Percentiles rank a stretch among this genome's conserved stretches.
Conservation (phyloP, 768 basidiomycete species). For the Suillus variegatus region DNA sequence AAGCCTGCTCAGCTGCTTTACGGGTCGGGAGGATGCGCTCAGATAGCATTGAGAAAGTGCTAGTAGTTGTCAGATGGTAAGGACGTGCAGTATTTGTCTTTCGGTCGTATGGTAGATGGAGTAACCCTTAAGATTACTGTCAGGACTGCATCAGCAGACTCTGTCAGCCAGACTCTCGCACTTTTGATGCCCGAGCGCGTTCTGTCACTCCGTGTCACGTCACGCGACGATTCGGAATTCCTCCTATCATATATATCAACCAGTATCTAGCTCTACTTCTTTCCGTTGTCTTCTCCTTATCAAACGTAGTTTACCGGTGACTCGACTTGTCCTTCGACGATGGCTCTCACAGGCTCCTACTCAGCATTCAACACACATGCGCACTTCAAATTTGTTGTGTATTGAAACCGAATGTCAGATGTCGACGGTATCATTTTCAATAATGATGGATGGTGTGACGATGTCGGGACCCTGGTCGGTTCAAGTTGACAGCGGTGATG, state of each 20-base stretch:
- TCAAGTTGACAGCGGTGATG: not conserved
- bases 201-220: conserved; percentile 3
- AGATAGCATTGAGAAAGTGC: conserved; percentile 7
- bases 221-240: not conserved
- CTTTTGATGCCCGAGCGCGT: conserved; percentile 1
- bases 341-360: not conserved
- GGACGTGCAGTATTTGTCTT: not conserved
- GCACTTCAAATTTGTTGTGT: not conserved
- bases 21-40: conserved; percentile 28
- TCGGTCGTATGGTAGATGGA: not conserved
- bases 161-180: not conserved
- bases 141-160: not conserved
- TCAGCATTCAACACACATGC: not conserved
- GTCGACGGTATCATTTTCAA: not conserved
- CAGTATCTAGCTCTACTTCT: not conserved
- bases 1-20: conserved; percentile 35
- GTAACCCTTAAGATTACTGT: not conserved
- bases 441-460: not conserved
- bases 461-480: not conserved
- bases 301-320: not conserved
- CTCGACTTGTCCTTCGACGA: not conserved
- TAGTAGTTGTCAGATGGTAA: too few species aligned
- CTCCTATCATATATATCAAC: not conserved
- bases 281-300: not conserved
- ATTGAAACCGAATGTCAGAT: not conserved